Percentiles rank a stretch among this genome's conserved stretches.
Conservation (phyloP, 768 basidiomycete genomes). For the Kwoniella mangroviensis region DNA sequence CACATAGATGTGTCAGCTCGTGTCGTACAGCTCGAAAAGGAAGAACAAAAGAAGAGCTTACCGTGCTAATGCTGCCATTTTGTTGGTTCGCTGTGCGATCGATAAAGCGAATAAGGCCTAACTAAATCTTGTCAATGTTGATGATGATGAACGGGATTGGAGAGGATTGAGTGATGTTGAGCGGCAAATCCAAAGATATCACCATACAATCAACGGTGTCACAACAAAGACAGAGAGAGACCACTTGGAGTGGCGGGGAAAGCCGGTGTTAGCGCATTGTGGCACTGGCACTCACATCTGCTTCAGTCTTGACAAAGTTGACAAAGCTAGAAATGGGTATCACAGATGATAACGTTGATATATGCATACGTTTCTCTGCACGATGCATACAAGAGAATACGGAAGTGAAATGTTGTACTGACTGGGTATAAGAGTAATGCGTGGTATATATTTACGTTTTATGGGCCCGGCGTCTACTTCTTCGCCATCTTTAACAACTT, state of each 20-base stretch:
- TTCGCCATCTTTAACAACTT: constrained; percentile 36
- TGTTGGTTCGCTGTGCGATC: constrained; percentile 15
- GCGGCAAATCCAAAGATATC: constrained; percentile 4
- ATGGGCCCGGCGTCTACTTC: neutral
- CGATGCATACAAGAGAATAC: no score
- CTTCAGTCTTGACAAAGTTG: no score
- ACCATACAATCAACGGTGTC: neutral
- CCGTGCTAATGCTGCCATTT: constrained; percentile 76
- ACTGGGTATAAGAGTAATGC: constrained; percentile 1
- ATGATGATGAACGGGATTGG: no score
- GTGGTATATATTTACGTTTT: neutral
- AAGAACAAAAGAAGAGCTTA: constrained; percentile 57
- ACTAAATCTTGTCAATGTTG: no score
- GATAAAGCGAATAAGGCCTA: no score
- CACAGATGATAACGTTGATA: no score
- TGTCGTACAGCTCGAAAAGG: constrained; percentile 5
- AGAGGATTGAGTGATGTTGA: neutral
- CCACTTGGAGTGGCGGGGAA: constrained; percentile 6
- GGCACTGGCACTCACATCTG: neutral
- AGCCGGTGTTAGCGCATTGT: constrained; percentile 2
- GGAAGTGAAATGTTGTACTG: no score
- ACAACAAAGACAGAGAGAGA: constrained; percentile 3
- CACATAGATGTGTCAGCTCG: neutral
- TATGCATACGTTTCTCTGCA: neutral
- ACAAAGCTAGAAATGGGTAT: no score